phyloP scores from a whole-genome alignment of 1,139 yeast species.

The Yamadazyma dushanensis region DNA sequence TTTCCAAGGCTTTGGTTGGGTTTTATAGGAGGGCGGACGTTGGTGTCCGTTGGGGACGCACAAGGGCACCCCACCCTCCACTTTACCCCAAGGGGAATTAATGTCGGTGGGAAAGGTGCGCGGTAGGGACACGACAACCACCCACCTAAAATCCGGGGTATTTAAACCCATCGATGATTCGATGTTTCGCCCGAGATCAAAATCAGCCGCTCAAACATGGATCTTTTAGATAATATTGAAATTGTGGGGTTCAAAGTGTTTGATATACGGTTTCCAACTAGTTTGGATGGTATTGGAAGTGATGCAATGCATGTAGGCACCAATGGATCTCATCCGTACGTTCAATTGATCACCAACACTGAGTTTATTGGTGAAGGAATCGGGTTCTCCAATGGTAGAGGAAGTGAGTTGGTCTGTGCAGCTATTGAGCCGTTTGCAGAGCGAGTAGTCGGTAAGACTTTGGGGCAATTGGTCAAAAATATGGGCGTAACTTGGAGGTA shows the following conservation, averaged over 20 bases:
- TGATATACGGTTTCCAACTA: slow-evolving; percentile 33
- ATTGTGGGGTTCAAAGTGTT: slow-evolving; percentile 21
- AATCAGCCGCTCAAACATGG: not conserved
- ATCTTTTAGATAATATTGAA: slow-evolving; percentile 8
- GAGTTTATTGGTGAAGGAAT: slow-evolving; percentile 17
- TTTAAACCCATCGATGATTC: not conserved
- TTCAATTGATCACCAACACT: slow-evolving; percentile 13
- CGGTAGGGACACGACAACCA: not conserved
- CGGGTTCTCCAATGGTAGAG: slow-evolving; percentile 19
- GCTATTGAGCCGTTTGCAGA: slow-evolving; percentile 20
- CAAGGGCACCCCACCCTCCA: not conserved
- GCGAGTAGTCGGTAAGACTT: slow-evolving; percentile 21
- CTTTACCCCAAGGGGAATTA: too few relatives aligned
- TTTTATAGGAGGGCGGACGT: too few relatives aligned
- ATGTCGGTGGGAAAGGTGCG: not conserved
- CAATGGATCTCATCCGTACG: slow-evolving; percentile 24
- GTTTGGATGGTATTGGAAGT: slow-evolving; percentile 29
- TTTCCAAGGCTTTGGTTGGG: too few relatives aligned
- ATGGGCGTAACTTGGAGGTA: slow-evolving; percentile 39
- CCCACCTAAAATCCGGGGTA: slow-evolving; percentile 2
- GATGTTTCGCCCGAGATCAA: slow-evolving; percentile 1
- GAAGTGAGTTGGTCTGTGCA: slow-evolving; percentile 17
- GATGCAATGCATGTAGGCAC: slow-evolving; percentile 36
- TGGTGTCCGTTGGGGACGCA: too few relatives aligned
- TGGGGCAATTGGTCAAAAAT: slow-evolving; percentile 27